These are phyloP conservation scores for Rubia tinctorum DNA, from an alignment of 305 asterid genomes.

Conservation along the genomic window DNA sequence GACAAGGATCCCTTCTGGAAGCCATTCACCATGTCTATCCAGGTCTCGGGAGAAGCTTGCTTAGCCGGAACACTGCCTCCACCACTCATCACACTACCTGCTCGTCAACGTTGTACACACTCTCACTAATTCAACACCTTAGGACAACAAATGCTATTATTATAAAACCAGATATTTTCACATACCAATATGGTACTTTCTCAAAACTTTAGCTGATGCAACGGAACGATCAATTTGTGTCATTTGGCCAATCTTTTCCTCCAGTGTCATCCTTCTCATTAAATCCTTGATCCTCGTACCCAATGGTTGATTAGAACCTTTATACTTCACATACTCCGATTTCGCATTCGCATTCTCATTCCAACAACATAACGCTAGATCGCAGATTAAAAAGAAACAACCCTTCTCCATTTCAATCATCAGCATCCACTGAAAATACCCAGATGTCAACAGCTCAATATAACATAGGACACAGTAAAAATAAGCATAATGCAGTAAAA, in stretches of 20 bases:
- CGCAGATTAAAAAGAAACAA: background rate
- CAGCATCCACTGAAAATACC: background rate
- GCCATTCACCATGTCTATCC: constrained; percentile 45
- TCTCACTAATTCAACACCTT: background rate
- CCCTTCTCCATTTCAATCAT: constrained; percentile 4
- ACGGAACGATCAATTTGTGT: background rate
- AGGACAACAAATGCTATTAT: background rate
- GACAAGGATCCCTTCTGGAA: constrained; percentile 39
- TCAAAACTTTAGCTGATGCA: constrained; percentile 6
- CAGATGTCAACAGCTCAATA: background rate
- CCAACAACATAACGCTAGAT: constrained; percentile 5
- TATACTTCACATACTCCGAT: constrained; percentile 1
- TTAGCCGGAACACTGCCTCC: constrained; percentile 35
- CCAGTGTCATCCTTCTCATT: constrained; percentile 6
- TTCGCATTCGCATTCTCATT: background rate
- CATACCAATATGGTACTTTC: constrained; percentile 5
- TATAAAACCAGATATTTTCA: too few species aligned
- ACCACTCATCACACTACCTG: constrained; percentile 44
- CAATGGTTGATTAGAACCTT: constrained; percentile 2
- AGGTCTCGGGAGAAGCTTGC: constrained; percentile 27
- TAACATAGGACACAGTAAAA: background rate
- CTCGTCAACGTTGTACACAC: background rate
- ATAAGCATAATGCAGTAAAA: background rate
- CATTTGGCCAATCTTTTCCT: constrained; percentile 18
- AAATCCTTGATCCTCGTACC: constrained; percentile 2